These are phyloP conservation scores for Clonostachys solani DNA, from an alignment of 2,329 filamentous ascomycete species.

Conservation along the genomic window DNA sequence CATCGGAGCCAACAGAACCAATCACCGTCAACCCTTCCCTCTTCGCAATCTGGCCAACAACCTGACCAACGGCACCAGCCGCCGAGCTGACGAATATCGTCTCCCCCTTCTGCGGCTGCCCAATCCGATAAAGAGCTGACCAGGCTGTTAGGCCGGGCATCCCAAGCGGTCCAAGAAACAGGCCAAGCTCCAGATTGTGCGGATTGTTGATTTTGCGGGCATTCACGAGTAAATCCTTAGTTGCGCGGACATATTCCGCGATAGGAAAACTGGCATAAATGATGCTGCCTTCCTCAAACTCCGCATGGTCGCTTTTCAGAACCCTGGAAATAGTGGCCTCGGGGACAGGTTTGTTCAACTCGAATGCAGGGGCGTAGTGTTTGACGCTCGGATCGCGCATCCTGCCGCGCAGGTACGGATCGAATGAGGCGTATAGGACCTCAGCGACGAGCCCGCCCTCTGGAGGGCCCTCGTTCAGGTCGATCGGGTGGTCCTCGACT, in stretches of 20 bases:
- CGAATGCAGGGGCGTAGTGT: constrained; percentile 53
- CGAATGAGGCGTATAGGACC: constrained; percentile 71
- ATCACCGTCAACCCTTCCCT: constrained; percentile 75
- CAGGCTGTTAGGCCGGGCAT: constrained; percentile 64
- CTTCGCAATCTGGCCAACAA: constrained; percentile 83
- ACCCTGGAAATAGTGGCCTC: constrained; percentile 65
- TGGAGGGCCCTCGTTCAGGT: constrained; percentile 49
- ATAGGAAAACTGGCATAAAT: constrained; percentile 53
- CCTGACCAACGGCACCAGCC: constrained; percentile 75
- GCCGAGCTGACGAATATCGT: constrained; percentile 81
- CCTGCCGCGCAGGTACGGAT: constrained; percentile 79
- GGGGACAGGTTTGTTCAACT: constrained; percentile 57
- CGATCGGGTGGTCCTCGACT: constrained; percentile 59
- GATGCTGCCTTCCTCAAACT: constrained; percentile 65
- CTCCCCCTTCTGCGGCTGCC: constrained; percentile 59
- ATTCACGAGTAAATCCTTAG: constrained; percentile 31
- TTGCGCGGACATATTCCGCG: constrained; percentile 64
- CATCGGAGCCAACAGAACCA: constrained; percentile 74
- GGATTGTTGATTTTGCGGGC: constrained; percentile 64
- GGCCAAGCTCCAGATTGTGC: constrained; percentile 57
- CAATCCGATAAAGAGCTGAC: constrained; percentile 63
- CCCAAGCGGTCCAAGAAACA: constrained; percentile 68
- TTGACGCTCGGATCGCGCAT: constrained; percentile 64
- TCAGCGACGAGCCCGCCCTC: constrained; percentile 65
- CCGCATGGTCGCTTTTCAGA: constrained; percentile 60